Conservation (phyloP, 768 basidiomycete genomes). For the Cystoderma amianthinum region DNA sequence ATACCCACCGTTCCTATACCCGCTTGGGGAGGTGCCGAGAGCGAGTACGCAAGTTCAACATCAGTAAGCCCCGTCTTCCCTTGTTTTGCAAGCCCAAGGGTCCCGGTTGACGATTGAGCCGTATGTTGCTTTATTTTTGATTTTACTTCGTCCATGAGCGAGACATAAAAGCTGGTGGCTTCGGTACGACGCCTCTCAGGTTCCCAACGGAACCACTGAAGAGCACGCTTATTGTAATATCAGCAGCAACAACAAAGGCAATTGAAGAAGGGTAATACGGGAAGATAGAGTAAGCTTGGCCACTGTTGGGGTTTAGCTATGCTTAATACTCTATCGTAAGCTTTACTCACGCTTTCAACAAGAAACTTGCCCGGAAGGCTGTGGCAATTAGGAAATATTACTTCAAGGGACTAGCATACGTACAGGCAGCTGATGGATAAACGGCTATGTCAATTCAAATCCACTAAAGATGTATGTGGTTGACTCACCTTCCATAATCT, state of each 20-base stretch:
- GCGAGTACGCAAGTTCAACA: conserved; percentile 35
- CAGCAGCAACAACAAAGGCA: background rate
- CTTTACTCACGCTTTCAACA: too few species aligned
- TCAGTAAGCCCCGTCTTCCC: conserved; percentile 31
- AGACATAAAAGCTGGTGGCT: conserved; percentile 30
- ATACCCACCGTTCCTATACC: conserved; percentile 37
- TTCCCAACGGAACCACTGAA: conserved; percentile 38
- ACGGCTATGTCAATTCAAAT: conserved; percentile 2
- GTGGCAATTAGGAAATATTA: background rate
- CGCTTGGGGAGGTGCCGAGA: conserved; percentile 37
- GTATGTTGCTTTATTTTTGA: conserved; percentile 26
- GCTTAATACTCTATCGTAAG: too few species aligned
- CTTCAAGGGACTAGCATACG: too few species aligned
- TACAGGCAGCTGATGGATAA: background rate
- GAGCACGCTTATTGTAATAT: conserved; percentile 15
- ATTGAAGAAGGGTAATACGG: conserved; percentile 21
- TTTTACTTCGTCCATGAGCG: conserved; percentile 35
- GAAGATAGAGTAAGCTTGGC: conserved; percentile 39
- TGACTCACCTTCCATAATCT: too few species aligned
- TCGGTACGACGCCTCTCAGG: conserved; percentile 27
- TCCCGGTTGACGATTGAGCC: conserved; percentile 33
- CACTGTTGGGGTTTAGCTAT: too few species aligned
- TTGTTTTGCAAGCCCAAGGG: conserved; percentile 25
- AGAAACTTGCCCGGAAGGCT: conserved; percentile 44
- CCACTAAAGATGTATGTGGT: conserved; percentile 26